Evolutionary conservation across 495 filamentous ascomycete genomes (phyloP).

Genomic region (Filosporella fistucella): DNA sequence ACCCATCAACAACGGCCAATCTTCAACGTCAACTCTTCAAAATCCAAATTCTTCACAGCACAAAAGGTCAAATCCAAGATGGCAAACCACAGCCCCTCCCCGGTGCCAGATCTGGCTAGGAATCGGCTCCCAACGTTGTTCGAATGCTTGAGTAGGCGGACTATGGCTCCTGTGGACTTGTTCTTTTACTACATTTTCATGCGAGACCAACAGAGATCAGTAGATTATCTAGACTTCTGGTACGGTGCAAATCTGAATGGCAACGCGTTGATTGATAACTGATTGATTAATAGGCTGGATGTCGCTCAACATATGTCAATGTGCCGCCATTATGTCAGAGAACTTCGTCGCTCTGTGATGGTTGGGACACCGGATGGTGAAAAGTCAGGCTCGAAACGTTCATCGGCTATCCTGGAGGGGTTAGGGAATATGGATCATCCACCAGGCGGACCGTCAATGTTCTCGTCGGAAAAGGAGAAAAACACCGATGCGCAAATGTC

Average conservation of each 20-base stretch:
- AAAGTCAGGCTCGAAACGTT: slow-evolving; percentile 73
- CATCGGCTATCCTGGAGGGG: slow-evolving; percentile 72
- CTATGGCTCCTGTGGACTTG: slow-evolving; percentile 87
- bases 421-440: slow-evolving; percentile 62
- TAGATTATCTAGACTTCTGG: slow-evolving; percentile 99
- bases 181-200: slow-evolving; percentile 99
- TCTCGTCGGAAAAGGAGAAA: slow-evolving; percentile 49
- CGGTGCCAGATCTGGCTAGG: slow-evolving; percentile 46
- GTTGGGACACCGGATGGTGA: slow-evolving; percentile 90
- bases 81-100: slow-evolving; percentile 17
- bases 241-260: too few relatives aligned
- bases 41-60: neutral
- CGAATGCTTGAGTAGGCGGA: slow-evolving; percentile 89
- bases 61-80: slow-evolving; percentile 14
- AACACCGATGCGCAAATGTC: slow-evolving; percentile 82
- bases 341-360: slow-evolving; percentile 87
- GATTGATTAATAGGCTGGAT: slow-evolving; percentile 70
- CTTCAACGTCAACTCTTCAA: neutral
- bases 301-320: slow-evolving; percentile 98
- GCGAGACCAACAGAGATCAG: slow-evolving; percentile 94
- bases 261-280: slow-evolving; percentile 6
- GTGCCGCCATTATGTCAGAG: slow-evolving; percentile 95
- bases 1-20: neutral
- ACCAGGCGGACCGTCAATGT: slow-evolving; percentile 45
- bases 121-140: slow-evolving; percentile 91